phyloP scores from a whole-genome alignment of 2,329 filamentous ascomycete genomes.

The Corniculantispora saksenae region DNA sequence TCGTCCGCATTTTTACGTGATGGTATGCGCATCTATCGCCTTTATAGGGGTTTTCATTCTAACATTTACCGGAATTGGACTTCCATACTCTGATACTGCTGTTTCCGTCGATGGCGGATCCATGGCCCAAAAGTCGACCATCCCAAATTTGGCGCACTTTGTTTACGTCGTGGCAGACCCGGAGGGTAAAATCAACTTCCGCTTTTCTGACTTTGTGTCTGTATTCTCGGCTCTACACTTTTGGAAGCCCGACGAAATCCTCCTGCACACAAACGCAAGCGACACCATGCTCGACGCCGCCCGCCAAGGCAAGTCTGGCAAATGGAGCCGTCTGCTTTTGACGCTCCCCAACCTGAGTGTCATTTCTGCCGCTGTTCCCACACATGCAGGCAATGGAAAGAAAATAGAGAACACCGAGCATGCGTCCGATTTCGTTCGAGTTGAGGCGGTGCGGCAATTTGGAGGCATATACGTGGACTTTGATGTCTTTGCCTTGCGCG shows the following conservation, averaged over 20 bases:
- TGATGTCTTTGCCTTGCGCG: constrained; percentile 21
- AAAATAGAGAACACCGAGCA: constrained; percentile 23
- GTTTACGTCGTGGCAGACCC: constrained; percentile 26
- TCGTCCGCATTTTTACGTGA: too few relatives aligned
- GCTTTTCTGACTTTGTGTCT: constrained; percentile 27
- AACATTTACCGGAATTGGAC: too few relatives aligned
- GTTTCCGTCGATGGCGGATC: too few relatives aligned
- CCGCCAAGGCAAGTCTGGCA: constrained; percentile 18
- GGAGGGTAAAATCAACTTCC: constrained; percentile 22
- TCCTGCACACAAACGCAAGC: constrained; percentile 29
- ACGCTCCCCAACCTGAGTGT: constrained; percentile 20
- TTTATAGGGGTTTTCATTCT: too few relatives aligned
- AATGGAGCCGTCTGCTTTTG: constrained; percentile 27
- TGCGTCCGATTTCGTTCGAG: constrained; percentile 27
- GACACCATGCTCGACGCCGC: constrained; percentile 2
- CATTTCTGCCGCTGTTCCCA: constrained; percentile 14
- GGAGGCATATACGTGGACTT: constrained; percentile 23
- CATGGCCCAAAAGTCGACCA: constrained; percentile 2
- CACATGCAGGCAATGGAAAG: constrained; percentile 20
- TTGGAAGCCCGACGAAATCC: constrained; percentile 26
- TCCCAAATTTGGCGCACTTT: constrained; percentile 30
- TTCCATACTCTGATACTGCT: too few relatives aligned
- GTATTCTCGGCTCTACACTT: constrained; percentile 25
- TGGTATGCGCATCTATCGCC: too few relatives aligned
- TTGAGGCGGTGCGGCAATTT: constrained; percentile 21